Conservation (phyloP, 1,284 basidiomycete genomes). For the Apiotrichum porosum region DNA sequence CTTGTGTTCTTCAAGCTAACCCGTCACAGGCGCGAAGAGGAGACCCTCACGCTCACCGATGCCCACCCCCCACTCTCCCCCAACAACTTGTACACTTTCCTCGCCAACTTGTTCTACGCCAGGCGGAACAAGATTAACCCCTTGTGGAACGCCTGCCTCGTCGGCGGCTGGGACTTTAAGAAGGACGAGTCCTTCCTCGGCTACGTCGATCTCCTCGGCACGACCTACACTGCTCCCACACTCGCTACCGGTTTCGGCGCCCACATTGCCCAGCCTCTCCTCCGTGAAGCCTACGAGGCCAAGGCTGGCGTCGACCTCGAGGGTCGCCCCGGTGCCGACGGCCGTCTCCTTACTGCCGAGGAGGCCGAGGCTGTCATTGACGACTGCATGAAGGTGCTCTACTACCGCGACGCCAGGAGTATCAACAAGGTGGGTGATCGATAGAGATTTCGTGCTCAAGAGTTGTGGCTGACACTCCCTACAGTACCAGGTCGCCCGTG, state of each 20-base stretch:
- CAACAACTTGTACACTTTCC: conserved; percentile 86
- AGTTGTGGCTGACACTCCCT: neutral
- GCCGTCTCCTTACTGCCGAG: conserved; percentile 69
- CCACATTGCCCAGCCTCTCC: conserved; percentile 86
- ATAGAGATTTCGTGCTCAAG: too few species aligned
- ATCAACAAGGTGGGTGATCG: conserved; percentile 75
- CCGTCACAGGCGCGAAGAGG: conserved; percentile 60
- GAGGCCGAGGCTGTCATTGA: conserved; percentile 76
- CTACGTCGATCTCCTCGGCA: conserved; percentile 94
- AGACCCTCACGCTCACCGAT: conserved; percentile 59
- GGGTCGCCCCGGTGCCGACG: conserved; percentile 52
- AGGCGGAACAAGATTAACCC: conserved; percentile 86
- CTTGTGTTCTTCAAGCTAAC: too few species aligned
- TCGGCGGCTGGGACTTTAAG: conserved; percentile 79
- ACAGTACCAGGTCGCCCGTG: conserved; percentile 90
- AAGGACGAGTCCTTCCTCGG: conserved; percentile 73
- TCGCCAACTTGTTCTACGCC: conserved; percentile 85
- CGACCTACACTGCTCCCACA: conserved; percentile 89
- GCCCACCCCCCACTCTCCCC: conserved; percentile 76
- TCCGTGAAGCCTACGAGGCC: conserved; percentile 64
- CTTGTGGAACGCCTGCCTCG: conserved; percentile 89
- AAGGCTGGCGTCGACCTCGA: conserved; percentile 58
- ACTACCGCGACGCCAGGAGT: conserved; percentile 93
- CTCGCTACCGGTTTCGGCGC: conserved; percentile 96
- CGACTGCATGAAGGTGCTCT: conserved; percentile 88